These are phyloP conservation scores for Adenanthera pavonina DNA, from an alignment of 306 rosid genomes.

Conservation along the genomic window DNA sequence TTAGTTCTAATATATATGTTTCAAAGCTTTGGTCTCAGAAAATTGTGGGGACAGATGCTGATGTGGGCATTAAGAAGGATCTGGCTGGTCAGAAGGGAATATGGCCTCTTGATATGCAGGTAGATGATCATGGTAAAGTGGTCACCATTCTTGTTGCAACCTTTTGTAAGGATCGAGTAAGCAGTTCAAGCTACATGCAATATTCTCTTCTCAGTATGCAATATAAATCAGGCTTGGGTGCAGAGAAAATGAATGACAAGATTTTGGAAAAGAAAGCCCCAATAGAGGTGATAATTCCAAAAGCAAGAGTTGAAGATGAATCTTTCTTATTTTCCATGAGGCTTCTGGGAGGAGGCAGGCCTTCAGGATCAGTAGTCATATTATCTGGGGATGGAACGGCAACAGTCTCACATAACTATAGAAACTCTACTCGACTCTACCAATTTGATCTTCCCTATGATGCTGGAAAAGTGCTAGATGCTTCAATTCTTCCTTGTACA, in stretches of 20 bases:
- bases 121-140: conserved; percentile 75
- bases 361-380: conserved; percentile 85
- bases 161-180: conserved; percentile 83
- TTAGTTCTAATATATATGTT: conserved; percentile 61
- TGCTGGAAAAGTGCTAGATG: conserved; percentile 97
- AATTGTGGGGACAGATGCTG: conserved; percentile 85
- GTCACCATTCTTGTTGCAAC: conserved; percentile 85
- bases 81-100: conserved; percentile 95
- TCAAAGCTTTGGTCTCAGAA: conserved; percentile 88
- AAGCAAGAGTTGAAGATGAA: conserved; percentile 89
- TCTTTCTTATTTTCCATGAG: conserved; percentile 90
- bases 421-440: conserved; percentile 74
- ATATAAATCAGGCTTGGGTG: conserved; percentile 65
- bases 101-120: conserved; percentile 91
- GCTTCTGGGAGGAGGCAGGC: conserved; percentile 89
- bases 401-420: conserved; percentile 83
- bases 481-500: conserved; percentile 83
- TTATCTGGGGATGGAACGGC: conserved; percentile 95
- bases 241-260: conserved; percentile 55
- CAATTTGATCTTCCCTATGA: conserved; percentile 96
- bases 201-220: conserved; percentile 94
- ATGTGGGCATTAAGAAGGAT: conserved; percentile 84
- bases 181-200: conserved; percentile 91
- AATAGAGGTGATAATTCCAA: conserved; percentile 89
- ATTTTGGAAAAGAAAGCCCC: conserved; percentile 88